Conservation (phyloP, 306 rosid species). For the Cicer chorassanicum region DNA sequence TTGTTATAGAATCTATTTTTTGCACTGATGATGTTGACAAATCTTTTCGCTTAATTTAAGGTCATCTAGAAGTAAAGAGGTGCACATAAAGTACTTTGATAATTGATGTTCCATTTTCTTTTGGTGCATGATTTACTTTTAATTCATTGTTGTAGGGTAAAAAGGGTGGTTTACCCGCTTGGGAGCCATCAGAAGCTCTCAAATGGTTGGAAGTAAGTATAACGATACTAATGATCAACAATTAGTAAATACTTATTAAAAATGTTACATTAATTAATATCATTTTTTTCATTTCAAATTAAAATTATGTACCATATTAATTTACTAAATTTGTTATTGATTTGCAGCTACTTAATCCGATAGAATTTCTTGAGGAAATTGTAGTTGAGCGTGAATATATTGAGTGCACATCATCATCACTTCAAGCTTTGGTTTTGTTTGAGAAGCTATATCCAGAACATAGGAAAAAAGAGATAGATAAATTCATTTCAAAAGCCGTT, state of each 20-base stretch:
- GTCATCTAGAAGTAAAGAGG: background rate
- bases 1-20: no score
- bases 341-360: slow-evolving; percentile 55
- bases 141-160: slow-evolving; percentile 55
- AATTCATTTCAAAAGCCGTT: slow-evolving; percentile 31
- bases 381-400: slow-evolving; percentile 56
- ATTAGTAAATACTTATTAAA: background rate
- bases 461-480: slow-evolving; percentile 52
- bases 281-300: background rate
- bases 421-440: slow-evolving; percentile 53
- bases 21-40: no score
- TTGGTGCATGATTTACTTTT: background rate
- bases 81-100: background rate
- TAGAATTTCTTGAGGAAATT: slow-evolving; percentile 46
- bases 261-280: background rate
- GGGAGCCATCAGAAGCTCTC: slow-evolving; percentile 71
- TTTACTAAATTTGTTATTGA: background rate
- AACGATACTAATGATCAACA: background rate
- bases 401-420: slow-evolving; percentile 59
- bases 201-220: slow-evolving; percentile 71
- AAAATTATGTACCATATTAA: background rate
- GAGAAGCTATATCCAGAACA: slow-evolving; percentile 51
- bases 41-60: no score
- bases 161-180: slow-evolving; percentile 76
- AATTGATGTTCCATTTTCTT: background rate